Percentiles rank a stretch among this genome's conserved stretches.
These are phyloP conservation scores for Fusarium xyrophilum DNA, from an alignment of 2,329 filamentous ascomycete species.

Conservation along the genomic window DNA sequence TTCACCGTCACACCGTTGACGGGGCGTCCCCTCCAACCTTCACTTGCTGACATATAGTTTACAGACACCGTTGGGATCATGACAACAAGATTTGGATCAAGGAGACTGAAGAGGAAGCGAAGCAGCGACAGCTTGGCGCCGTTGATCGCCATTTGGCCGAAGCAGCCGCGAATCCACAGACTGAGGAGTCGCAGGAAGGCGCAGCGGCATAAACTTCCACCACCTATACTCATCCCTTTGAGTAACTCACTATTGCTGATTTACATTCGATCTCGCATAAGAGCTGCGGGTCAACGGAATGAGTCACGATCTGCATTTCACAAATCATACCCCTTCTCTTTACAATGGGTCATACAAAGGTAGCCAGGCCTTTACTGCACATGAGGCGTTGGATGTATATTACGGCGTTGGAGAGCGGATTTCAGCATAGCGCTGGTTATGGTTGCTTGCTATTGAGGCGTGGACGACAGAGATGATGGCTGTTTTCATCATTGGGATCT, in stretches of 20 bases:
- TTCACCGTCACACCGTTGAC: neutral
- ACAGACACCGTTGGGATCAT: conserved; percentile 67
- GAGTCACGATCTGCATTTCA: conserved; percentile 13
- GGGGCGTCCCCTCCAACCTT: neutral
- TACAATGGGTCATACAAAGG: neutral
- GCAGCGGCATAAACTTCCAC: neutral
- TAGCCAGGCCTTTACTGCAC: neutral
- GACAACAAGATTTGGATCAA: conserved; percentile 67
- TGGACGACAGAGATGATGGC: neutral
- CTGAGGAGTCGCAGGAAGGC: neutral
- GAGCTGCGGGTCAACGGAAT: conserved; percentile 4
- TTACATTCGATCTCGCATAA: neutral
- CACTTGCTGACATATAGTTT: conserved; percentile 24
- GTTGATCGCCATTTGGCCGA: conserved; percentile 40
- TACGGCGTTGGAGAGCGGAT: conserved; percentile 24
- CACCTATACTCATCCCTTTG: neutral
- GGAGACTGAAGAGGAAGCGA: conserved; percentile 42
- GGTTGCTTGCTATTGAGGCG: conserved; percentile 6
- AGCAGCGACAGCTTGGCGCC: conserved; percentile 37
- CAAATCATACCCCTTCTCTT: conserved; percentile 2
- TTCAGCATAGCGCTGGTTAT: conserved; percentile 3
- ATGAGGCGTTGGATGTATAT: conserved; percentile 25
- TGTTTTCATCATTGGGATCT: conserved; percentile 11
- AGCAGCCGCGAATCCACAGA: conserved; percentile 22
- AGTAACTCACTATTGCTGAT: neutral